Conservation (phyloP, 2,329 filamentous ascomycete genomes). For the Cryphonectria carpinicola region DNA sequence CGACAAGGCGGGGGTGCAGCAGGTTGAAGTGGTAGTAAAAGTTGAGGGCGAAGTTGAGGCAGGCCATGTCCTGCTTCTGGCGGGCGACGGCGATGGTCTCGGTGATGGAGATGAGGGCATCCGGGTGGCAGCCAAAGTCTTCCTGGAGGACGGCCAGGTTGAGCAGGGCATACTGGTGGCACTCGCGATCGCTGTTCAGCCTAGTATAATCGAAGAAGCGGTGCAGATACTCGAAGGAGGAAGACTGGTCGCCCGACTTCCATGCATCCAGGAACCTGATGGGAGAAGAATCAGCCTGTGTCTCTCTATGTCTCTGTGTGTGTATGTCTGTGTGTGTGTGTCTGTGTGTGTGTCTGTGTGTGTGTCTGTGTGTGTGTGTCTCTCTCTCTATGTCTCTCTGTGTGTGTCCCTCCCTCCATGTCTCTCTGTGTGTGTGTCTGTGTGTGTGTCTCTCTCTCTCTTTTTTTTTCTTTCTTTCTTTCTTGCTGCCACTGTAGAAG, state of each 20-base stretch:
- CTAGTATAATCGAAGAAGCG: constrained; percentile 97
- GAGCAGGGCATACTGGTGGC: constrained; percentile 93
- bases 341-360: too few relatives aligned
- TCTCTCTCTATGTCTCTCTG: too few relatives aligned
- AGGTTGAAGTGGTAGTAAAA: constrained; percentile 97
- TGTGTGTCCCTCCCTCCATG: too few relatives aligned
- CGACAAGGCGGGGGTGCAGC: constrained; percentile 76
- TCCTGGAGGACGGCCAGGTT: constrained; percentile 93
- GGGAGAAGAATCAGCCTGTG: constrained; percentile 6
- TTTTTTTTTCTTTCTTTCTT: too few relatives aligned
- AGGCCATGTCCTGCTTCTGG: constrained; percentile 89
- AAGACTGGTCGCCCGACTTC: constrained; percentile 87
- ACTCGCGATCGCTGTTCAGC: constrained; percentile 78
- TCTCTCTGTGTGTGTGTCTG: too few relatives aligned
- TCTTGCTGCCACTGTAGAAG: too few relatives aligned
- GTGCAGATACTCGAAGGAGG: constrained; percentile 88
- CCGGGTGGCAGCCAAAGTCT: constrained; percentile 88
- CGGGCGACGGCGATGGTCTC: constrained; percentile 94
- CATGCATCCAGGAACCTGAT: constrained; percentile 88
- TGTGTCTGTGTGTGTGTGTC: too few relatives aligned
- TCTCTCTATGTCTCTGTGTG: too few relatives aligned
- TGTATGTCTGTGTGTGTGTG: too few relatives aligned
- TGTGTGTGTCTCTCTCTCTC: too few relatives aligned
- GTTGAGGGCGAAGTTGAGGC: constrained; percentile 91
- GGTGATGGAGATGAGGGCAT: constrained; percentile 92